These are phyloP conservation scores for Didymella glomerata DNA, from an alignment of 2,329 filamentous ascomycete genomes.

Conservation along the genomic window DNA sequence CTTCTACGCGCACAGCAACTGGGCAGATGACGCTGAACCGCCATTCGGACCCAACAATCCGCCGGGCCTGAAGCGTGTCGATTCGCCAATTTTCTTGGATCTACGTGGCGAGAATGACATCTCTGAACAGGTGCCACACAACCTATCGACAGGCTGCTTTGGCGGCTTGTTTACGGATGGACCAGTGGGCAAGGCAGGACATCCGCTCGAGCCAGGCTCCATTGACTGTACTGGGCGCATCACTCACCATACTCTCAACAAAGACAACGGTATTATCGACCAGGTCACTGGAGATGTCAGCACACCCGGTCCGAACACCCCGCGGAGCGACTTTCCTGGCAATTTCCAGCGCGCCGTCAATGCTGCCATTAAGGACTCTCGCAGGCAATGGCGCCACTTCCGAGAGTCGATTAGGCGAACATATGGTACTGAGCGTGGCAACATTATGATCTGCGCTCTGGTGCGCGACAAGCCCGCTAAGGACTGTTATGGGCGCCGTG, in stretches of 20 bases:
- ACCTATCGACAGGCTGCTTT: constrained; percentile 38
- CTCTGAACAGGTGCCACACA: constrained; percentile 30
- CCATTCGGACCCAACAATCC: constrained; percentile 33
- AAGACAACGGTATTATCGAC: constrained; percentile 37
- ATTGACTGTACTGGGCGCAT: constrained; percentile 36
- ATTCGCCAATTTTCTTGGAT: constrained; percentile 32
- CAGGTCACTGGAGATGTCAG: constrained; percentile 26
- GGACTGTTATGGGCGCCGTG: constrained; percentile 34
- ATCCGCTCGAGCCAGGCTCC: constrained; percentile 37
- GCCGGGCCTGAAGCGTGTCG: constrained; percentile 29
- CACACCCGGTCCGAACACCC: constrained; percentile 34
- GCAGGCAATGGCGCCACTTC: constrained; percentile 36
- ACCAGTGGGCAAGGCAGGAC: constrained; percentile 33
- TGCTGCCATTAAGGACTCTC: constrained; percentile 33
- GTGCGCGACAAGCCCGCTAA: constrained; percentile 34
- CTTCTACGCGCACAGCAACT: constrained; percentile 35
- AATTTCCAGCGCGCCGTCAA: constrained; percentile 36
- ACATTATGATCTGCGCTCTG: constrained; percentile 37
- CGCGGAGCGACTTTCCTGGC: constrained; percentile 31
- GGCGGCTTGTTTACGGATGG: constrained; percentile 36
- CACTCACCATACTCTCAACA: constrained; percentile 38
- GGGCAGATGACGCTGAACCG: constrained; percentile 30
- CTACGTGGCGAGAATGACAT: constrained; percentile 37
- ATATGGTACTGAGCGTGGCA: constrained; percentile 35
- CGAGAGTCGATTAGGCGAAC: constrained; percentile 34